Conservation (phyloP, 1,284 basidiomycete species). For the Apiotrichum brassicae region DNA sequence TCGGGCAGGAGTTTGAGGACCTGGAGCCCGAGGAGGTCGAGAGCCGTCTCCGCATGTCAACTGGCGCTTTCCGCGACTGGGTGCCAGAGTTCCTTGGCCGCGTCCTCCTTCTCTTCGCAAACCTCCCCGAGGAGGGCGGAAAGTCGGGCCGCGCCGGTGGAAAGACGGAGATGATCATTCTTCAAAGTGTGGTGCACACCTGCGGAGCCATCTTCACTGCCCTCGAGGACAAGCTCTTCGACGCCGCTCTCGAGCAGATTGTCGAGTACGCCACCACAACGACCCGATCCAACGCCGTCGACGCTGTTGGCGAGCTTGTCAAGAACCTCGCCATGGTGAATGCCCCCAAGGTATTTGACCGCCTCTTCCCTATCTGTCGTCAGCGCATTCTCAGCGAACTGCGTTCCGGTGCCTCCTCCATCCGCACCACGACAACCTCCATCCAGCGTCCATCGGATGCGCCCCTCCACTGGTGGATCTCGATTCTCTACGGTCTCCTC, state of each 20-base stretch:
- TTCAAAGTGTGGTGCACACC: constrained; percentile 37
- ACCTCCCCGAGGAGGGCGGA: constrained; percentile 73
- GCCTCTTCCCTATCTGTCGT: constrained; percentile 73
- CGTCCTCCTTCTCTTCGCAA: constrained; percentile 81
- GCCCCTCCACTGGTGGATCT: constrained; percentile 76
- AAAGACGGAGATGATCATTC: constrained; percentile 43
- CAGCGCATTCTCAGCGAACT: constrained; percentile 80
- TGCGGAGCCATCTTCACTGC: constrained; percentile 69
- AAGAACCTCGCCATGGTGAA: constrained; percentile 76
- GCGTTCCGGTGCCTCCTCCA: constrained; percentile 84
- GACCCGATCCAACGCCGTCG: constrained; percentile 78
- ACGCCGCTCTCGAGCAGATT: constrained; percentile 75
- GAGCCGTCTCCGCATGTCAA: constrained; percentile 34
- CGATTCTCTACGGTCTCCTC: constrained; percentile 35
- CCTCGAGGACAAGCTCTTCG: constrained; percentile 79
- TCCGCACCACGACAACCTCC: constrained; percentile 79
- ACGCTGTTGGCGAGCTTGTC: constrained; percentile 83
- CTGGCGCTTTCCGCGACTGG: constrained; percentile 61
- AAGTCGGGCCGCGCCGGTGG: constrained; percentile 44
- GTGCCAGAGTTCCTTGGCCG: constrained; percentile 78
- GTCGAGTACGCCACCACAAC: constrained; percentile 74
- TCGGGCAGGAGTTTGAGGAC: constrained; percentile 35
- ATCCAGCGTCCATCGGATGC: constrained; percentile 81
- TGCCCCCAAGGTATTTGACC: constrained; percentile 68
- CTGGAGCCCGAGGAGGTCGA: constrained; percentile 37